Percentiles rank a stretch among this genome's conserved stretches.
Evolutionary conservation across 2,329 filamentous ascomycete species (phyloP).

Genomic region (Exserohilum turcica): DNA sequence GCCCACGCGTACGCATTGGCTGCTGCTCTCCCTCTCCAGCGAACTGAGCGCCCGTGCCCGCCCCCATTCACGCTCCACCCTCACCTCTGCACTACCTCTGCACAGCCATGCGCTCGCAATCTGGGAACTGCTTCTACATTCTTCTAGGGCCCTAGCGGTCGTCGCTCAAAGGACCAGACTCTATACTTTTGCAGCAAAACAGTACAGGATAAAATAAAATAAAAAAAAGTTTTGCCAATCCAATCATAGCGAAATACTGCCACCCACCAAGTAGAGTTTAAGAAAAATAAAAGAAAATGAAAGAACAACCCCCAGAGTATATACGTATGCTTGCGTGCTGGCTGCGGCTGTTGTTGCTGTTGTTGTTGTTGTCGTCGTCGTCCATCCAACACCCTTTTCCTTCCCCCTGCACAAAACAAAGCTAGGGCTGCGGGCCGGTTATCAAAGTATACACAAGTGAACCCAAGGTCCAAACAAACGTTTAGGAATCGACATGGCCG

Average conservation of each 20-base stretch:
- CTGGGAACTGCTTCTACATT: slow-evolving; percentile 17
- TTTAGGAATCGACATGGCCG: slow-evolving; percentile 29
- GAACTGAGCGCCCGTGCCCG: background rate
- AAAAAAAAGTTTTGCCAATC: background rate
- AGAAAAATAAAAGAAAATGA: no score
- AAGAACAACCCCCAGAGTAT: slow-evolving; percentile 19
- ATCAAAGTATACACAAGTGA: slow-evolving; percentile 46
- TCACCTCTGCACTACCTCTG: no score
- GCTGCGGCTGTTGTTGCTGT: no score
- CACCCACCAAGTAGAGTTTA: no score
- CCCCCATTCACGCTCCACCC: no score
- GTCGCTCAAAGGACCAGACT: slow-evolving; percentile 28
- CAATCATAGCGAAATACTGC: slow-evolving; percentile 20
- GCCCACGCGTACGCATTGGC: background rate
- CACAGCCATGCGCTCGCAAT: background rate
- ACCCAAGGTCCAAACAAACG: slow-evolving; percentile 22
- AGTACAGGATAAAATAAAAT: slow-evolving; percentile 1
- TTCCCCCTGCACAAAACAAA: slow-evolving; percentile 19
- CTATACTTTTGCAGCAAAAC: slow-evolving; percentile 30
- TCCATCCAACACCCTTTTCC: slow-evolving; percentile 23
- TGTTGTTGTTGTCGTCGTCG: no score
- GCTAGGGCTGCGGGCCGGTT: slow-evolving; percentile 31
- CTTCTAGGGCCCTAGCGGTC: slow-evolving; percentile 17
- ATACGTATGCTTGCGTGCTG: slow-evolving; percentile 26
- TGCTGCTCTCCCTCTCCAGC: slow-evolving; percentile 20